Evolutionary conservation across 345 rosid genomes (phyloP).

Genomic region (Laguncularia racemosa): DNA sequence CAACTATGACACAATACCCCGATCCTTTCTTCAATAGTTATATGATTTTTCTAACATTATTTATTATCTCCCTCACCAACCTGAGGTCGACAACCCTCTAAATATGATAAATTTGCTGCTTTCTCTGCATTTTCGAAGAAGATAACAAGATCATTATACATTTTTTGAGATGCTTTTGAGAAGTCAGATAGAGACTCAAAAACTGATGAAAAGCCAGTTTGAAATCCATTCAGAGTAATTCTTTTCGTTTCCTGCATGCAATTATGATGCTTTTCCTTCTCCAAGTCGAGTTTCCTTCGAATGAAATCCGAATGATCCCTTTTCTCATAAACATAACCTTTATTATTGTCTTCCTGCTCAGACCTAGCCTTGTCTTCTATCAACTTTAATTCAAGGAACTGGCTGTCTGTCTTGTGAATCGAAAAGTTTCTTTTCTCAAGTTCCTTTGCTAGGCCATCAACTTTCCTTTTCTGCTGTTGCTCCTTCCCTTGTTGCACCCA

Average conservation of each 20-base stretch:
- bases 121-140: constrained; percentile 23
- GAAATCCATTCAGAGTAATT: constrained; percentile 48
- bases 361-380: constrained; percentile 19
- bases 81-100: constrained; percentile 24
- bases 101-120: constrained; percentile 19
- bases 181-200: constrained; percentile 44
- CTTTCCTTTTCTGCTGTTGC: constrained; percentile 57
- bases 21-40: background rate
- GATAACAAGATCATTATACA: constrained; percentile 41
- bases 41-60: constrained; percentile 9
- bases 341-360: constrained; percentile 18
- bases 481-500: constrained; percentile 67
- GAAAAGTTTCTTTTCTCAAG: constrained; percentile 39
- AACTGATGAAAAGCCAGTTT: constrained; percentile 37
- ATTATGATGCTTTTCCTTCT: constrained; percentile 46
- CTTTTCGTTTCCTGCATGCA: constrained; percentile 50
- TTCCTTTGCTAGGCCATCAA: constrained; percentile 51
- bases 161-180: constrained; percentile 40
- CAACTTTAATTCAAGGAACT: constrained; percentile 36
- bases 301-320: constrained; percentile 46
- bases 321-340: constrained; percentile 25
- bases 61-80: constrained; percentile 31
- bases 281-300: constrained; percentile 34
- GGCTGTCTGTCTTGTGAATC: constrained; percentile 39
- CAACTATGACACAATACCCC: constrained; percentile 2